Base-by-base conservation (phyloP, 2,329 filamentous ascomycete genomes). In the Paecilomyces variotii region DNA sequence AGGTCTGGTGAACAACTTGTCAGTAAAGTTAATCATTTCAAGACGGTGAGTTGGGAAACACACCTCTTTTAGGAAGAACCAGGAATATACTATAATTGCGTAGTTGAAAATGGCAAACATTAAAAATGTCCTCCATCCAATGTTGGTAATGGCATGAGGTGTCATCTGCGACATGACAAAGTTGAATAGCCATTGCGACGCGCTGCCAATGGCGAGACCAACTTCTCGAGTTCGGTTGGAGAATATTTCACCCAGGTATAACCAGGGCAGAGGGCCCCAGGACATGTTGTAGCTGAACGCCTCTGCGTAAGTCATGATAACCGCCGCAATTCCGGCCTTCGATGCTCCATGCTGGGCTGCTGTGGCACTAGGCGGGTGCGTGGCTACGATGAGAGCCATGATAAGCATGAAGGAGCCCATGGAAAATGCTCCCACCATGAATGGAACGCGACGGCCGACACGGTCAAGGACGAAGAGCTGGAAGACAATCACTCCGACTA, bases 331-430 rank as follows among this genome's bases (percentile, higher is more conserved):
- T 10, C 78, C 76, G 2, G 69, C 64, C 1, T 63, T 59, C 0
- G 77, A 72, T 1, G 76, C 60, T 1, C 65, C 64, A 9, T 66
- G 63, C 9, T 60, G 68, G 0, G 70, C 72, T 19, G 74, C 58
- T 2, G 66, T 62, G 9, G 66, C 54, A 53, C 69, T 66, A 0
- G 76, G 74, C 2, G 79, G 79, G 62, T 78, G 73, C 1, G 72
- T 78, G 26, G 74, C 74, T 14, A 79, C 74, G n/a, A 82, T 72
- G n/a, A 74, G 71, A 11, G 77, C 76, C 45, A 82, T 77, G 55
- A 82, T 79, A 55, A 82, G 76, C 79, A 82, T 82, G 65, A 79
- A 81, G 0, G 69, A 68, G 32, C 77, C 79, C 80, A 83, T 82
- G 45, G 78, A 73, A 52, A 76, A 74, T 0, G 80, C 76, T 0